Percentiles rank a stretch among this genome's conserved stretches.
Evolutionary conservation across 139 green algal genomes (phyloP).

Genomic region (Limnomonas spitsbergensis): DNA sequence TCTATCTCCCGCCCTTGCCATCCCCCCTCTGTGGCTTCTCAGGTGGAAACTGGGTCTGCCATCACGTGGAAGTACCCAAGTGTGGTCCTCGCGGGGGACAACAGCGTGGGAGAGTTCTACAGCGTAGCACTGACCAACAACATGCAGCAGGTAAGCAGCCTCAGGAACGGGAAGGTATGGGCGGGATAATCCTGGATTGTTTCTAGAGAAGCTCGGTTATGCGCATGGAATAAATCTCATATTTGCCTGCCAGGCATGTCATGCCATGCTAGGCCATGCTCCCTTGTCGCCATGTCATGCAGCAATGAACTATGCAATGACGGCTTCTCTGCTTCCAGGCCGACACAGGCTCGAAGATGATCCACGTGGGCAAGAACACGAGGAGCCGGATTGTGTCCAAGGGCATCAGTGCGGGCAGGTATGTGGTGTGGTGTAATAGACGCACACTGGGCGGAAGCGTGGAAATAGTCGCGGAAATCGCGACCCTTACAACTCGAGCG

Average conservation of each 20-base stretch:
- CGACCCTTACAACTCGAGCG: too few relatives aligned
- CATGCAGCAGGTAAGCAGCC: conserved; percentile 75
- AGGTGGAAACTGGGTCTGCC: conserved; percentile 95
- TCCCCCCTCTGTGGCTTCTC: too few relatives aligned
- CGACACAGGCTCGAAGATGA: conserved; percentile 92
- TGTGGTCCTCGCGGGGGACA: conserved; percentile 90
- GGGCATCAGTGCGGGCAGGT: conserved; percentile 89
- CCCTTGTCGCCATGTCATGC: too few relatives aligned
- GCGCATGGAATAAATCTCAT: too few relatives aligned
- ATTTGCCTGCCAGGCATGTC: too few relatives aligned
- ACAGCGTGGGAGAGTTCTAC: conserved; percentile 96
- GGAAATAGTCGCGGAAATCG: too few relatives aligned
- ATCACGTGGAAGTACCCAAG: conserved; percentile 99
- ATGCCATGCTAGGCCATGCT: too few relatives aligned
- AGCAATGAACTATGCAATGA: not conserved
- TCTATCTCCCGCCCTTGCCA: too few relatives aligned
- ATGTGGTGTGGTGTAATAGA: conserved; percentile 19
- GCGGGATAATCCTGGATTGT: too few relatives aligned
- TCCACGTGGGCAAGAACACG: conserved; percentile 97
- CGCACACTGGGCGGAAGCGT: too few relatives aligned
- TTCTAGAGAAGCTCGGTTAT: too few relatives aligned
- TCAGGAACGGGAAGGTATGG: too few relatives aligned
- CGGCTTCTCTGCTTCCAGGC: conserved; percentile 10
- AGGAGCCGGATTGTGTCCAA: conserved; percentile 95
- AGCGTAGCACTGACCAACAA: conserved; percentile 98